phyloP scores from a whole-genome alignment of 352 stramenopile species.

The Blastocystis sp. region DNA sequence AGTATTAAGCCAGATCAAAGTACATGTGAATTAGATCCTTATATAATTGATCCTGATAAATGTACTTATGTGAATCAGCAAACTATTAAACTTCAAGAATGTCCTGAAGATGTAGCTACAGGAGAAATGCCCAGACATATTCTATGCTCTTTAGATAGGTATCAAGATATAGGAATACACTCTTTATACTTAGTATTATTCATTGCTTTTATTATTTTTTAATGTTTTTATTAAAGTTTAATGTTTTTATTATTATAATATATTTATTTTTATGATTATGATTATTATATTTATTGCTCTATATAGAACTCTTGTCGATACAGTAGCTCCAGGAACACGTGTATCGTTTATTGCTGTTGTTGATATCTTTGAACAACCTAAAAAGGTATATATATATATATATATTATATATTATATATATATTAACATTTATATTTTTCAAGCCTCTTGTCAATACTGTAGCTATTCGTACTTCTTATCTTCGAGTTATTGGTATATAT shows the following conservation, averaged over 20 bases:
- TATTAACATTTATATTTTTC: too few relatives aligned
- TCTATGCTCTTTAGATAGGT: slow-evolving; percentile 72
- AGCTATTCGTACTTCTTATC: slow-evolving; percentile 71
- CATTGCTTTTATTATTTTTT: too few relatives aligned
- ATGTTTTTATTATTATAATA: too few relatives aligned
- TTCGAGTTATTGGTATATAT: slow-evolving; percentile 81
- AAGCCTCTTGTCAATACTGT: slow-evolving; percentile 46
- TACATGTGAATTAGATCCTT: slow-evolving; percentile 68
- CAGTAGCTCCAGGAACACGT: slow-evolving; percentile 73
- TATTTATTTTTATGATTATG: too few relatives aligned
- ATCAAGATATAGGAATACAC: too few relatives aligned
- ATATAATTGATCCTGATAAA: slow-evolving; percentile 75
- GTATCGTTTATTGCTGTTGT: slow-evolving; percentile 81
- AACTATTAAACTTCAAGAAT: slow-evolving; percentile 83
- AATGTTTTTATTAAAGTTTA: too few relatives aligned
- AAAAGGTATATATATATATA: background rate
- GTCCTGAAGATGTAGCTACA: slow-evolving; percentile 79
- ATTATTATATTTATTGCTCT: too few relatives aligned
- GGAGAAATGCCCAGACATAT: slow-evolving; percentile 91
- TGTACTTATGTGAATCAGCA: slow-evolving; percentile 84
- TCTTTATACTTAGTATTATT: too few relatives aligned
- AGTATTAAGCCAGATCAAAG: slow-evolving; percentile 43
- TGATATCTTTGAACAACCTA: slow-evolving; percentile 61
- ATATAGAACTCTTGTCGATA: slow-evolving; percentile 79
- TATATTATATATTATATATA: background rate